Evolutionary conservation across 139 green algal species (phyloP).

Genomic region (Axilococcus clingmanii): DNA sequence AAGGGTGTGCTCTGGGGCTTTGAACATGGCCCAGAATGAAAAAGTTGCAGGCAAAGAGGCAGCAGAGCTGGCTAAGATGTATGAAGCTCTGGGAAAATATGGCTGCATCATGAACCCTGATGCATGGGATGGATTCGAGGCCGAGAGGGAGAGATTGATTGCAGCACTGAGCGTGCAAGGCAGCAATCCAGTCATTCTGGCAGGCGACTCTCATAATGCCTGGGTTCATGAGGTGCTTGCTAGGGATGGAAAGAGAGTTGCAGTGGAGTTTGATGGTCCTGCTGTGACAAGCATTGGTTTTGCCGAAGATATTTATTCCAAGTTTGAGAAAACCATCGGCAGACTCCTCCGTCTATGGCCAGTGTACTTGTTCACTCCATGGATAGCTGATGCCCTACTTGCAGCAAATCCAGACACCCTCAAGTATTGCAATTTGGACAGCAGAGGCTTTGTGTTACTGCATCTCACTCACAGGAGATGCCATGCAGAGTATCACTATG

Average conservation of each 20-base stretch:
- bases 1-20: slow-evolving; percentile 1
- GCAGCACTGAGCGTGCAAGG: slow-evolving; percentile 2
- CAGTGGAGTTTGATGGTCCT: slow-evolving; percentile 14
- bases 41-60: slow-evolving; percentile 12
- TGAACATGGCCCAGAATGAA: slow-evolving; percentile 1
- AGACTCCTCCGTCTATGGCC: slow-evolving; percentile 7
- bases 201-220: slow-evolving; percentile 13
- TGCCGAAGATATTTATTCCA: slow-evolving; percentile 16
- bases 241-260: slow-evolving; percentile 1
- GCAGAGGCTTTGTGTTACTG: too few relatives aligned
- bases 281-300: slow-evolving; percentile 7
- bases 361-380: slow-evolving; percentile 16
- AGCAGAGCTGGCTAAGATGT: slow-evolving; percentile 12
- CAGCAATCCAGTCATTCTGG: slow-evolving; percentile 17
- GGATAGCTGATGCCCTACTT: slow-evolving; percentile 16
- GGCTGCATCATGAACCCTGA: slow-evolving; percentile 16
- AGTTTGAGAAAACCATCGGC: slow-evolving; percentile 6
- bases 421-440: too few relatives aligned
- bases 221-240: slow-evolving; percentile 8
- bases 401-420: too few relatives aligned
- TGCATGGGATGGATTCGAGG: slow-evolving; percentile 12
- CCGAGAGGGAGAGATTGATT: slow-evolving; percentile 10
- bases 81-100: slow-evolving; percentile 3
- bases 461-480: too few relatives aligned
- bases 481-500: too few relatives aligned